A percentile compares a stretch with the other conserved stretches of the same genome.
Conservation (phyloP, 2,329 filamentous ascomycete species). For the Neonectria faginata region DNA sequence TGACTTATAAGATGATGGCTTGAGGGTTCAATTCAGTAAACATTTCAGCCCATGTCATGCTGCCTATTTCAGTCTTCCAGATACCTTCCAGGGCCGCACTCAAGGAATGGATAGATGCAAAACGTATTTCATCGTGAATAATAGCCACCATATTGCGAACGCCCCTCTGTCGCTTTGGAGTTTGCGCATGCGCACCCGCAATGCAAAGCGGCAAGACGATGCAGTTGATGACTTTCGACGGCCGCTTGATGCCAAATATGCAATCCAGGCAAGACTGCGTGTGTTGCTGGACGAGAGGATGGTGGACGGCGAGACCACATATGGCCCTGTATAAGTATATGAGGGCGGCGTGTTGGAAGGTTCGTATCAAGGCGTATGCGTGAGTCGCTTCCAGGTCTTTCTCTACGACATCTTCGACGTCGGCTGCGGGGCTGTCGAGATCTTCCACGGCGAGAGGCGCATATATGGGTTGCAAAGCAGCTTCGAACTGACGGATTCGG, state of each 20-base stretch:
- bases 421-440: constrained; percentile 17
- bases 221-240: constrained; percentile 54
- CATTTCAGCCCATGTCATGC: constrained; percentile 41
- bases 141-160: constrained; percentile 37
- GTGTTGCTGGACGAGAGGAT: constrained; percentile 55
- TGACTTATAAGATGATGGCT: constrained; percentile 40
- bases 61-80: constrained; percentile 34
- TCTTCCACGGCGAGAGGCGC: constrained; percentile 44
- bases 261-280: constrained; percentile 52
- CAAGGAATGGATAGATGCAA: constrained; percentile 53
- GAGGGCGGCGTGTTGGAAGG: constrained; percentile 56
- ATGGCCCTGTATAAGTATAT: constrained; percentile 58
- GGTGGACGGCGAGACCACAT: constrained; percentile 52
- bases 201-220: constrained; percentile 54
- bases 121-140: constrained; percentile 49
- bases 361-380: constrained; percentile 51
- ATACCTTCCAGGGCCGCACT: constrained; percentile 38
- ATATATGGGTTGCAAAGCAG: constrained; percentile 43
- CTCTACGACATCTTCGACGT: constrained; percentile 14
- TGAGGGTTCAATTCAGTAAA: constrained; percentile 40
- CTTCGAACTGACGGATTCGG: constrained; percentile 46
- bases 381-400: constrained; percentile 48
- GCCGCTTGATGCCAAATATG: constrained; percentile 51
- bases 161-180: constrained; percentile 42
- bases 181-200: constrained; percentile 51